Conservation (phyloP, 1,284 basidiomycete species). For the Melanopsichium pennsylvanicum region DNA sequence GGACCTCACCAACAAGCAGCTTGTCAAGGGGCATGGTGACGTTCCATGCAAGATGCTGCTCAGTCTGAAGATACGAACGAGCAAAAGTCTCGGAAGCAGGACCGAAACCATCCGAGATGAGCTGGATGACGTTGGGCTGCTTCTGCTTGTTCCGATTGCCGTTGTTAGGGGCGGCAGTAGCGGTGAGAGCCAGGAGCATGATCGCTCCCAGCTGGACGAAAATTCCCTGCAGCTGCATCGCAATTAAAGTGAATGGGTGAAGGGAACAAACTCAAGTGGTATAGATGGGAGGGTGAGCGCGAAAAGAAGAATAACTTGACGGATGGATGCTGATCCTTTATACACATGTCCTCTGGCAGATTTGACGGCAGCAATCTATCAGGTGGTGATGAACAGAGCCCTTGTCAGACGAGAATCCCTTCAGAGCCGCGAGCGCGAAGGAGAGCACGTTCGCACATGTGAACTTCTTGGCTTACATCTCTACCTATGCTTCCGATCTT, state of each 20-base stretch:
- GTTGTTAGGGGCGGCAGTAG: conserved; percentile 34
- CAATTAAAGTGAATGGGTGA: too few relatives aligned
- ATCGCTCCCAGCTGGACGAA: conserved; percentile 34
- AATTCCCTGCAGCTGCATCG: conserved; percentile 33
- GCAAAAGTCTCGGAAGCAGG: conserved; percentile 65
- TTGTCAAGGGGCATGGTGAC: conserved; percentile 59
- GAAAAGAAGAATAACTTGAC: background rate
- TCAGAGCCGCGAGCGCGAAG: too few relatives aligned
- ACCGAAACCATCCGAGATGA: conserved; percentile 64
- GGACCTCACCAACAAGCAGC: conserved; percentile 59
- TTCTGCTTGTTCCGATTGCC: conserved; percentile 16
- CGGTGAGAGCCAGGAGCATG: conserved; percentile 32
- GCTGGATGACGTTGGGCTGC: conserved; percentile 51
- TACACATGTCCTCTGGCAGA: too few relatives aligned
- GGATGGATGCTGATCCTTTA: background rate
- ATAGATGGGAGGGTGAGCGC: background rate
- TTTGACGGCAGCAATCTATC: too few relatives aligned
- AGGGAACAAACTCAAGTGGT: too few relatives aligned
- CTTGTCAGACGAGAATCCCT: too few relatives aligned
- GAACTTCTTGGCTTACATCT: too few relatives aligned
- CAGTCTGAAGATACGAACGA: conserved; percentile 53
- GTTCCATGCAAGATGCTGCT: conserved; percentile 42
- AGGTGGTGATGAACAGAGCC: too few relatives aligned
- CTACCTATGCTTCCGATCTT: too few relatives aligned
- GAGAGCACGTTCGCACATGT: too few relatives aligned